phyloP scores from a whole-genome alignment of 2,329 filamentous ascomycete genomes.

The Epicoccum sorghinum region DNA sequence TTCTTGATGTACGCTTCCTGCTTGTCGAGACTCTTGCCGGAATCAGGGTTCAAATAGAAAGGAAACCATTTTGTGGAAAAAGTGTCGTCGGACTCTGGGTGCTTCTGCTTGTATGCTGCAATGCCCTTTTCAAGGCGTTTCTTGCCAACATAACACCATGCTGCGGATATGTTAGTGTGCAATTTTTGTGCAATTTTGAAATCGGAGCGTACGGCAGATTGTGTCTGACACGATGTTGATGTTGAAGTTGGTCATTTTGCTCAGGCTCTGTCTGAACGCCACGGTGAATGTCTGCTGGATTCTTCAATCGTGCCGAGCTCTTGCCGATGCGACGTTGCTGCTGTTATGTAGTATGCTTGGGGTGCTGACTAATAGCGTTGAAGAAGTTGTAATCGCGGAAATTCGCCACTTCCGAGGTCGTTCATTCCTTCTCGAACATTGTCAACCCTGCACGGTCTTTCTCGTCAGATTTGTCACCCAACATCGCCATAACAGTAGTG shows the following conservation, averaged over 20 bases:
- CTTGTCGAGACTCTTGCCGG: conserved; percentile 62
- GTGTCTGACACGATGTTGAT: conserved; percentile 80
- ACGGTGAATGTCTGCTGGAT: conserved; percentile 29
- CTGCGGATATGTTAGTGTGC: conserved; percentile 18
- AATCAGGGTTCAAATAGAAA: conserved; percentile 77
- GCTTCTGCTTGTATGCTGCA: conserved; percentile 64
- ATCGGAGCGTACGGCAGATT: conserved; percentile 68
- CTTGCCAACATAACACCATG: conserved; percentile 75
- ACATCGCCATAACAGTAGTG: too few species aligned
- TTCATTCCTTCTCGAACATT: conserved; percentile 4
- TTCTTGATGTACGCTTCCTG: conserved; percentile 65
- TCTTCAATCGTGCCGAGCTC: conserved; percentile 2
- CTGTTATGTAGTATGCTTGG: conserved; percentile 19
- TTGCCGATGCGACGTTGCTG: background rate
- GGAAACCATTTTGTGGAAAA: conserved; percentile 78
- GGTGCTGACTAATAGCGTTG: conserved; percentile 32
- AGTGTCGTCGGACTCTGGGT: conserved; percentile 67
- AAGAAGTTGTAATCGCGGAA: conserved; percentile 13
- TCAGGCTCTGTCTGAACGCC: conserved; percentile 42
- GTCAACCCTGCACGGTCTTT: too few species aligned
- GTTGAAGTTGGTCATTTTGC: conserved; percentile 64
- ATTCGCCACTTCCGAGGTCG: conserved; percentile 17
- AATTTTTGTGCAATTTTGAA: conserved; percentile 9
- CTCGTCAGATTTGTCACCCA: too few species aligned
- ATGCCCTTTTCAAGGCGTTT: conserved; percentile 77